phyloP scores from a whole-genome alignment of 495 filamentous ascomycete genomes.

The Hypoxylon intermedium region DNA sequence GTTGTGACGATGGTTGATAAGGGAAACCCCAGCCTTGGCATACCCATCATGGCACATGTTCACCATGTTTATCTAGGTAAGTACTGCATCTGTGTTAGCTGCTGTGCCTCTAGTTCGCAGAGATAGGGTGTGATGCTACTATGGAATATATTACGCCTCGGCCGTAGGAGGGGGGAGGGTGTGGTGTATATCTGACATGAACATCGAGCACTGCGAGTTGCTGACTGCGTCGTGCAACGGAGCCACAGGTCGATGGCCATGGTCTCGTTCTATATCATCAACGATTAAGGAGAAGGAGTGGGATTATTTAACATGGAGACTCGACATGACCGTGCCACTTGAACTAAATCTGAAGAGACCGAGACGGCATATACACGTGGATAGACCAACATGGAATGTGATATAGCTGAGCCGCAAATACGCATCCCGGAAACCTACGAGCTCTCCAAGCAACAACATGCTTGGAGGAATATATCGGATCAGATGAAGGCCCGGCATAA shows the following conservation, averaged over 20 bases:
- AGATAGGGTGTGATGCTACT: background rate
- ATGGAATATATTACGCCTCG: slow-evolving; percentile 15
- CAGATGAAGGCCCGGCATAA: slow-evolving; percentile 9
- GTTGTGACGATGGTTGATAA: slow-evolving; percentile 3
- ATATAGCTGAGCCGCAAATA: slow-evolving; percentile 27
- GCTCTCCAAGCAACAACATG: background rate
- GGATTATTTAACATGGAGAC: too few species aligned
- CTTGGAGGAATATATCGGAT: background rate
- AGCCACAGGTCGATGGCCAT: too few species aligned
- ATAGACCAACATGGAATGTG: background rate
- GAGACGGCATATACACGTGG: slow-evolving; percentile 4
- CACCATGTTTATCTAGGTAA: too few species aligned
- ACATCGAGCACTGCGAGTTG: background rate
- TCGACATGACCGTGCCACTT: too few species aligned
- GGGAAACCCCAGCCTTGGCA: slow-evolving; percentile 26
- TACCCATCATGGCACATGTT: slow-evolving; percentile 6
- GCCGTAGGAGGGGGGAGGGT: slow-evolving; percentile 1
- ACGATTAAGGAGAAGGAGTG: too few species aligned
- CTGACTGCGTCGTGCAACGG: too few species aligned
- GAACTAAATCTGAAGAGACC: slow-evolving; percentile 12
- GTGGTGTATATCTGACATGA: background rate
- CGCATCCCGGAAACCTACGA: background rate
- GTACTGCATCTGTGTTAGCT: too few species aligned
- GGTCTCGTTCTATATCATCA: too few species aligned
- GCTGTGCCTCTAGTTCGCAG: slow-evolving; percentile 20